Conservation (phyloP, 2,329 filamentous ascomycete genomes). For the Fusarium decemcellulare region DNA sequence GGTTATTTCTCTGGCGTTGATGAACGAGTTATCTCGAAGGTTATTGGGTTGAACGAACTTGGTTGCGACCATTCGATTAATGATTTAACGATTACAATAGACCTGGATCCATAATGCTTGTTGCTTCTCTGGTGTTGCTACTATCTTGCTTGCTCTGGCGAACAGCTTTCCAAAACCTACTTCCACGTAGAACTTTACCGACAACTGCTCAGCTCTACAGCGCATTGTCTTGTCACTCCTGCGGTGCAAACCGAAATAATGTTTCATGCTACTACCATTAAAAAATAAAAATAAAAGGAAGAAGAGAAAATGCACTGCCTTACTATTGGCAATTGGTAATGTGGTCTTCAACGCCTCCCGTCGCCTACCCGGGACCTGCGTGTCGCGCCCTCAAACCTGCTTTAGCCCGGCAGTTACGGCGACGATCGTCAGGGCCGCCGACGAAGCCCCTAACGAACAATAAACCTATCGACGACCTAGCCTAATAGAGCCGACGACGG, state of each 20-base stretch:
- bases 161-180: slow-evolving; percentile 53
- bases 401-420: no score
- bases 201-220: no score
- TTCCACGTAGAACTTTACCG: no score
- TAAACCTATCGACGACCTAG: no score
- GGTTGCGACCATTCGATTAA: slow-evolving; percentile 4
- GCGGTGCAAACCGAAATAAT: no score
- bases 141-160: neutral
- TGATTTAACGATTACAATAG: slow-evolving; percentile 22
- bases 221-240: no score
- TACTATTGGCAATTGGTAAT: slow-evolving; percentile 58
- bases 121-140: neutral
- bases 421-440: no score
- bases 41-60: slow-evolving; percentile 1
- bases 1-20: slow-evolving; percentile 38
- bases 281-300: no score
- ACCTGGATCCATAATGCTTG: slow-evolving; percentile 1
- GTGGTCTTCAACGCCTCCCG: slow-evolving; percentile 54
- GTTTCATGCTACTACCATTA: no score
- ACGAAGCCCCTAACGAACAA: no score
- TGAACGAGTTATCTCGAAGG: slow-evolving; percentile 30
- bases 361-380: slow-evolving; percentile 55
- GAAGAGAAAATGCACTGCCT: no score
- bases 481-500: no score
- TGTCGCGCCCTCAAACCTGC: slow-evolving; percentile 55